Percentiles rank a stretch among this genome's conserved stretches.
Evolutionary conservation across 208 protist species (phyloP).

Genomic region (Acanthamoeba polyphaga): DNA sequence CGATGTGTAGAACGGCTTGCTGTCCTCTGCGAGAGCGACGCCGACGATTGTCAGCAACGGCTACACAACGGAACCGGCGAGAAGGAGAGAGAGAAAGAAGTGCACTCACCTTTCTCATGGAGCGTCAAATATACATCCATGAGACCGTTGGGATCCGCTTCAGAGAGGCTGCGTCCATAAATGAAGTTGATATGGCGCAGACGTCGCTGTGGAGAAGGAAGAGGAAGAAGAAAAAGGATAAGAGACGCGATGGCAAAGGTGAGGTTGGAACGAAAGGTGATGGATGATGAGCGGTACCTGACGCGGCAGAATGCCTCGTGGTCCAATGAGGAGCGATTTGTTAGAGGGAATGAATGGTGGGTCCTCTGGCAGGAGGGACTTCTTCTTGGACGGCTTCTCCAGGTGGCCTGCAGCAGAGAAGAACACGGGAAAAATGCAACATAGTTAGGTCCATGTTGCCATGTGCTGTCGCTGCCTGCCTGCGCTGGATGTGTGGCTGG

Average conservation of each 20-base stretch:
- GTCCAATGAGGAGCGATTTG: slow-evolving; percentile 69
- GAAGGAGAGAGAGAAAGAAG: neutral
- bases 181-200: slow-evolving; percentile 74
- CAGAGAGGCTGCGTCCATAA: slow-evolving; percentile 12
- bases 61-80: neutral
- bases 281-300: neutral
- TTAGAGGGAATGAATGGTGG: slow-evolving; percentile 42
- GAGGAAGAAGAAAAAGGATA: neutral
- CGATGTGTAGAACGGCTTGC: slow-evolving; percentile 71
- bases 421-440: neutral
- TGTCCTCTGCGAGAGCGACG: slow-evolving; percentile 38
- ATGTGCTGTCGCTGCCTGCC: too few species aligned
- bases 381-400: slow-evolving; percentile 73
- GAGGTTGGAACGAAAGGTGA: neutral
- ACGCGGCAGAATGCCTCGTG: slow-evolving; percentile 73
- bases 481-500: too few species aligned
- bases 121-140: slow-evolving; percentile 73
- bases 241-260: neutral
- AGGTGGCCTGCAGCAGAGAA: neutral
- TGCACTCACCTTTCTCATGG: slow-evolving; percentile 49
- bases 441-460: neutral
- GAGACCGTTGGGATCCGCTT: slow-evolving; percentile 22
- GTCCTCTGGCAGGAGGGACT: neutral
- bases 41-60: neutral
- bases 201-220: neutral